Evolutionary conservation across 257 asterid genomes (phyloP), one percentile per base, ranked within the genome.

Genomic region (Osmanthus fragrans): DNA sequence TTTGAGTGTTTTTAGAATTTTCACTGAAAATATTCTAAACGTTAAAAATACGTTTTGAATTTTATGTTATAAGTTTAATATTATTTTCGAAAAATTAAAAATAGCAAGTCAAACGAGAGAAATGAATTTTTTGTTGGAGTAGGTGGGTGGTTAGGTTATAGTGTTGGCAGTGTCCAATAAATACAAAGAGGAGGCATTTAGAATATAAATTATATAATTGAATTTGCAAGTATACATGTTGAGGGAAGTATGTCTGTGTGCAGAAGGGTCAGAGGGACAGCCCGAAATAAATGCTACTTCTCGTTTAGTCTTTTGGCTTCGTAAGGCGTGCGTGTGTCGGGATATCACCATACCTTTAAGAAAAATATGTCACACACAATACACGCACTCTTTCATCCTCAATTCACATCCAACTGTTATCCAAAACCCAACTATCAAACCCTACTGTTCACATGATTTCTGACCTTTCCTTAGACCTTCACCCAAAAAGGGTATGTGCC

Each of bases 261-360:
- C 68, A 71, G 77, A 5, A 68, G 81, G 69, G 82, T 85, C 92
- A 92, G 96, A 89, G 92, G 97, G 97, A 91, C 97, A 92, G 88
- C 96, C 97, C 94, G 97, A 92, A 92, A 92, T 92, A 92, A 92
- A 92, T 92, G 97, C 97, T 76, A 71, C 75, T 71, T 60, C 83
- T 56, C 70, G 83, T 79, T 87, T 86, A 83, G 86, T 82, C 88
- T 81, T 82, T 76, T 73, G 79, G 74, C 96, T 80, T 92, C 92
- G 94, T 76, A 73, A 80, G 77, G 90, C 91, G 94, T 85, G 97
- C 96, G 84, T 77, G 82, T 87, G 92, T 93, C 97, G 96, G 96
- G 94, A 89, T 91, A 83, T 89, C 84, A 85, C 90, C 94, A 87
- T 66, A 80, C 92, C 88, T 84, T 88, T 87, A 72, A n/a, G n/a